These are phyloP conservation scores for Lipomyces kockii DNA, from an alignment of 805 yeast species.

Conservation along the genomic window DNA sequence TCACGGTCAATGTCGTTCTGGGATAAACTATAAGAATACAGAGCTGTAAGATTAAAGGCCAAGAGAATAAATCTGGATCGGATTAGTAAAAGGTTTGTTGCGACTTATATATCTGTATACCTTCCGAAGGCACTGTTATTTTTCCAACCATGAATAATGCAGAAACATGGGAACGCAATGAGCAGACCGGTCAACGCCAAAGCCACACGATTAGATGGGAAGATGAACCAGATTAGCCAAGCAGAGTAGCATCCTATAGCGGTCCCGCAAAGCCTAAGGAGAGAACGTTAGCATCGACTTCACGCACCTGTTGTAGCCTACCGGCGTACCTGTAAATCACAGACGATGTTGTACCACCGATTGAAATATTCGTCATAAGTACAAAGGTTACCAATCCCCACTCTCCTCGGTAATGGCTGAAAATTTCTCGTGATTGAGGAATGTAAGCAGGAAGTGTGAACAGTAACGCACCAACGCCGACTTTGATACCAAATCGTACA, in stretches of 20 bases:
- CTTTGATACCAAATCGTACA: slow-evolving; percentile 77
- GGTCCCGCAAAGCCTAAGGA: slow-evolving; percentile 65
- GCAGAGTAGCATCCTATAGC: slow-evolving; percentile 60
- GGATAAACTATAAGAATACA: slow-evolving; percentile 73
- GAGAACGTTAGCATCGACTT: background rate
- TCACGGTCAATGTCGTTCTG: slow-evolving; percentile 57
- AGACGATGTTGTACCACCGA: slow-evolving; percentile 84
- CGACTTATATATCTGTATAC: background rate
- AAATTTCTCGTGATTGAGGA: slow-evolving; percentile 57
- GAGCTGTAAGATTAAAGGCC: slow-evolving; percentile 77
- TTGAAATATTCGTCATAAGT: slow-evolving; percentile 80
- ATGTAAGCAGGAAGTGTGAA: slow-evolving; percentile 70
- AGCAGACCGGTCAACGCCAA: slow-evolving; percentile 56
- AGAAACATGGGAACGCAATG: slow-evolving; percentile 50
- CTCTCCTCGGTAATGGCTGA: slow-evolving; percentile 74
- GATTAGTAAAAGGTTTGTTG: slow-evolving; percentile 62
- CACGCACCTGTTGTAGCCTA: slow-evolving; percentile 42
- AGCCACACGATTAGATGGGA: slow-evolving; percentile 59
- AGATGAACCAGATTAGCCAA: slow-evolving; percentile 53
- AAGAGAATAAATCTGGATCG: slow-evolving; percentile 58
- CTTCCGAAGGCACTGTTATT: slow-evolving; percentile 52
- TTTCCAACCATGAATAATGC: slow-evolving; percentile 70
- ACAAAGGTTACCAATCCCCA: slow-evolving; percentile 85
- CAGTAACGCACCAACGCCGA: slow-evolving; percentile 74
- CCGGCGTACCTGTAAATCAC: slow-evolving; percentile 55